Conservation (phyloP, 306 rosid species). For the Hippophae tibetana region DNA sequence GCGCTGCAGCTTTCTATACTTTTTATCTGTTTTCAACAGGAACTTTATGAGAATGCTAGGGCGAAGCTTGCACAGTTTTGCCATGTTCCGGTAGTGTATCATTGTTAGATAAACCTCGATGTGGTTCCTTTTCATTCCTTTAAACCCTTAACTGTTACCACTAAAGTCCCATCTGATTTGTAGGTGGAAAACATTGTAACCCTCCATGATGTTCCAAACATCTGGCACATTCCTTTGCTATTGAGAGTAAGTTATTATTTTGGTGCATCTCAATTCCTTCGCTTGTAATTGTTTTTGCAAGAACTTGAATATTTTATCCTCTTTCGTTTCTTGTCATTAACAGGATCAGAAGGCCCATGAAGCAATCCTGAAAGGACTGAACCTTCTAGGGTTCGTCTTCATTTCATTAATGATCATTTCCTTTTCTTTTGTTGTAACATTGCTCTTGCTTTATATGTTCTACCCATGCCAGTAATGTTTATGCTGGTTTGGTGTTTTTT, state of each 20-base stretch:
- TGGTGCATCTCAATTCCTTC: conserved; percentile 1
- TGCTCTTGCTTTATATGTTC: background rate
- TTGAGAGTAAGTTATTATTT: conserved; percentile 49
- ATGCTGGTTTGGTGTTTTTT: background rate
- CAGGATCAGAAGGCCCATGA: conserved; percentile 84
- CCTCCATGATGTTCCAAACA: conserved; percentile 77
- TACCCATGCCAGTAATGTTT: conserved; percentile 4
- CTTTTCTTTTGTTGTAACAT: conserved; percentile 7
- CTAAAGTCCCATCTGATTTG: conserved; percentile 14
- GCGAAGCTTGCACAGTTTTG: conserved; percentile 74
- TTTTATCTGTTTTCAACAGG: conserved; percentile 30
- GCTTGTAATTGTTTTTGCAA: conserved; percentile 1
- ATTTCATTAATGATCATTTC: conserved; percentile 11
- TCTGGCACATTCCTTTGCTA: conserved; percentile 78
- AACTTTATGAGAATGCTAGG: conserved; percentile 60
- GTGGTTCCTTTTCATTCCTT: conserved; percentile 12
- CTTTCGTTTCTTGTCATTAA: conserved; percentile 20
- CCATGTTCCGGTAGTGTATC: conserved; percentile 65
- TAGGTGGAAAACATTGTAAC: conserved; percentile 65
- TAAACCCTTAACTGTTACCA: background rate
- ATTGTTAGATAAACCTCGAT: conserved; percentile 1
- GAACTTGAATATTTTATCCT: conserved; percentile 4
- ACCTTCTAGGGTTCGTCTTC: conserved; percentile 55
- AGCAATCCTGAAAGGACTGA: conserved; percentile 72
- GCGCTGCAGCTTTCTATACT: conserved; percentile 8